Conservation (phyloP, 495 filamentous ascomycete species). For the Cercophora newfieldiana region DNA sequence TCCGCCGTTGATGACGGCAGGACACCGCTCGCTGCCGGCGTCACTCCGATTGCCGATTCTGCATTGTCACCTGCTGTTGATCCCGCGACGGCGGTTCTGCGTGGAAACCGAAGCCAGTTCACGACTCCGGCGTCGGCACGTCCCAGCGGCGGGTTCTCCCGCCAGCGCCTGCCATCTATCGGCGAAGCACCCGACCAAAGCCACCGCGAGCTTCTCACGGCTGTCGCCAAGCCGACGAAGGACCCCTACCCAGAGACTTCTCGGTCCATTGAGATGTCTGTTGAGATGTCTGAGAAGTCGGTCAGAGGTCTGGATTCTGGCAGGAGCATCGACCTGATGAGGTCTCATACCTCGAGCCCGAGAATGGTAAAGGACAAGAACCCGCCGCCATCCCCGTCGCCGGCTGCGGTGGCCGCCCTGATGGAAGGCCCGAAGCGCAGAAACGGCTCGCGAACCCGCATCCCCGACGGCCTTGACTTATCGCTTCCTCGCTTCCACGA, state of each 20-base stretch:
- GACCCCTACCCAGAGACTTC: conserved; percentile 28
- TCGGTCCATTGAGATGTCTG: conserved; percentile 17
- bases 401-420: conserved; percentile 45
- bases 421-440: conserved; percentile 57
- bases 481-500: conserved; percentile 62
- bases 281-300: conserved; percentile 3
- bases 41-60: conserved; percentile 91
- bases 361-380: conserved; percentile 47
- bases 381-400: conserved; percentile 54
- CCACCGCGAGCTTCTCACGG: conserved; percentile 37
- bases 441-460: conserved; percentile 76
- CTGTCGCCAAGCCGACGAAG: conserved; percentile 17
- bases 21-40: conserved; percentile 73
- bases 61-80: conserved; percentile 70
- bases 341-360: conserved; percentile 52
- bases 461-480: conserved; percentile 78
- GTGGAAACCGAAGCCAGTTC: conserved; percentile 56
- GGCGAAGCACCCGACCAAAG: conserved; percentile 64
- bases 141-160: conserved; percentile 57
- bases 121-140: conserved; percentile 72
- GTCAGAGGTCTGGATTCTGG: conserved; percentile 17
- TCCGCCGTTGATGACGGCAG: conserved; percentile 65
- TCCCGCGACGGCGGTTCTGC: conserved; percentile 65
- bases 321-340: conserved; percentile 28
- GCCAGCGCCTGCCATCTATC: conserved; percentile 77